Percentiles rank a stretch among this genome's conserved stretches.
Evolutionary conservation across 805 yeast species (phyloP).

Genomic region (Yarrowia porcina): DNA sequence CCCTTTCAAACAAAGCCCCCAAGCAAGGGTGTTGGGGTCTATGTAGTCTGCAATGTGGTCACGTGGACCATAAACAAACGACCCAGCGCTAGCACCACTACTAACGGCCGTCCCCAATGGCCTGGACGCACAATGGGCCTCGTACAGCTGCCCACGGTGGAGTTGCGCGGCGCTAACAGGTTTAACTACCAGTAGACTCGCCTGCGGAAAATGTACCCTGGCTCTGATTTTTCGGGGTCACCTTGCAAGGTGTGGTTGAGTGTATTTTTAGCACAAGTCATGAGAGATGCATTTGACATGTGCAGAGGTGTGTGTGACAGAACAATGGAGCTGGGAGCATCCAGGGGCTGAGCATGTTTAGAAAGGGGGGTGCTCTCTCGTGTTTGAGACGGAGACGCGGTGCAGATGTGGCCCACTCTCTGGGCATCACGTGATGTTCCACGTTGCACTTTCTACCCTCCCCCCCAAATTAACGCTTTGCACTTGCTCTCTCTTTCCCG

Average conservation of each 20-base stretch:
- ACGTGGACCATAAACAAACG: constrained; percentile 10
- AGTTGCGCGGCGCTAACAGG: constrained; percentile 12
- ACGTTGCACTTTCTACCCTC: no score
- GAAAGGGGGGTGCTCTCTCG: not conserved
- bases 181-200: constrained; percentile 6
- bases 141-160: not conserved
- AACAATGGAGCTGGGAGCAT: not conserved
- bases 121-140: not conserved
- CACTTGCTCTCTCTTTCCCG: constrained; percentile 17
- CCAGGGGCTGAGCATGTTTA: constrained; percentile 11
- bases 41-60: constrained; percentile 10
- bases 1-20: constrained; percentile 15
- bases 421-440: not conserved
- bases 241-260: not conserved
- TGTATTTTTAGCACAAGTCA: constrained; percentile 17
- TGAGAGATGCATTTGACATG: constrained; percentile 21
- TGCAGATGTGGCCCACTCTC: no score
- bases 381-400: not conserved
- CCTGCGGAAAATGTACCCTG: not conserved
- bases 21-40: constrained; percentile 12
- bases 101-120: no score
- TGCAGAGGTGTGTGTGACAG: constrained; percentile 12
- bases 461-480: not conserved
- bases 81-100: no score
- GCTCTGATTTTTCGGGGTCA: not conserved